Base-by-base conservation (phyloP, 805 yeast species). In the Yamadazyma kitorensis region DNA sequence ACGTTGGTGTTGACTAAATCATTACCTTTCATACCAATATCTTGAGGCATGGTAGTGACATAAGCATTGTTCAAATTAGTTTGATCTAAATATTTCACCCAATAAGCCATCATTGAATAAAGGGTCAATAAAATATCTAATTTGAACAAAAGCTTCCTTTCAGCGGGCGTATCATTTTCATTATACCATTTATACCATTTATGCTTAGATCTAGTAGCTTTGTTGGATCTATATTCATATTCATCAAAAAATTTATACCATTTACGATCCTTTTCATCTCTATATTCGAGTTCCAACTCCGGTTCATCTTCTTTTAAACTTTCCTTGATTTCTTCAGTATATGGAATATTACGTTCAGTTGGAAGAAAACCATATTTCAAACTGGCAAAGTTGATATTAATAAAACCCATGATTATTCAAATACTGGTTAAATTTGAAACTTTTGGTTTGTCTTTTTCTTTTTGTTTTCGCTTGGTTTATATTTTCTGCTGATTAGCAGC, bases 71-170 rank as follows among this genome's bases (percentile, higher is more conserved):
- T 71, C 36, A 76, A 59, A 53, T 81, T 82, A 28, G 74, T 63
- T 36, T 69, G 70, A 49, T 82, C 87, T 31, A 82, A 59, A 35
- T 77, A 75, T 51, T 81, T 81, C 35, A 81, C 75, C 83, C 84
- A 82, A 54, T 80, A 80, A 1, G 76, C 48, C 47, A 55, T 45
- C 37, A 62, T 43, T 6, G 65, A 55, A 36, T 59, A 62, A 22
- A 61, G 39, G 8, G 68, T 56, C 24, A 62, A 45, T 17, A 58
- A 31, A 9, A 61, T 33, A 38, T 62, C 69, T 20, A 62, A 43
- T 34, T 62, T 61, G 29, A 56, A 17, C 17, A 61, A 51, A 17
- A 62, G 47, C 17, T 40, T 46, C 27, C 52, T 48, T 36, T 62
- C 67, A 13, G 41, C 58, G 1, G 70, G 62, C 2, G 82, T 58